Evolutionary conservation across 768 basidiomycete species (phyloP).

Genomic region (Rhodotorula sphaerocarpa): DNA sequence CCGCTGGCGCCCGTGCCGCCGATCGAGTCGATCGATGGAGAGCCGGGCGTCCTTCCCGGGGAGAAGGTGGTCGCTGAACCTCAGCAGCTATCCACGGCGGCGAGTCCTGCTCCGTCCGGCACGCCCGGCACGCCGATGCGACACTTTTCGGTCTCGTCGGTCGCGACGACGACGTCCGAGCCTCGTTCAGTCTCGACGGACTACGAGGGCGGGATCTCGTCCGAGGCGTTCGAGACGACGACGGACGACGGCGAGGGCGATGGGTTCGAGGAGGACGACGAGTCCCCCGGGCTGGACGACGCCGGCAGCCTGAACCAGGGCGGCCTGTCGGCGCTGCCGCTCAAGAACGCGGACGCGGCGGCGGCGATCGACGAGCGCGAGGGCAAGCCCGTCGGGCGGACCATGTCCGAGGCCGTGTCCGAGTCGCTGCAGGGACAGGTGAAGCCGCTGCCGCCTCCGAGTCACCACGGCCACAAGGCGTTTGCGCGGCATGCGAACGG

Average conservation of each 20-base stretch:
- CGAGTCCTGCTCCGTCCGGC: too few relatives aligned
- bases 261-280: constrained; percentile 17
- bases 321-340: background rate
- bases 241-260: constrained; percentile 3
- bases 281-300: constrained; percentile 2
- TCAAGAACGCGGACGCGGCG: too few relatives aligned
- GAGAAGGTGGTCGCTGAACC: too few relatives aligned
- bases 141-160: constrained; percentile 14
- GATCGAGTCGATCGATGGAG: background rate
- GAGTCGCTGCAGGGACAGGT: background rate
- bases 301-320: constrained; percentile 18
- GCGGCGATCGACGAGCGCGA: background rate
- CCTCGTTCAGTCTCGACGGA: background rate
- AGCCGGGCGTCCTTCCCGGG: too few relatives aligned
- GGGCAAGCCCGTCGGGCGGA: background rate
- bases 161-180: background rate
- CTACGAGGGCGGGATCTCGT: constrained; percentile 15
- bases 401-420: background rate
- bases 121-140: background rate
- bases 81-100: too few relatives aligned
- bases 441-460: constrained; percentile 3
- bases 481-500: background rate
- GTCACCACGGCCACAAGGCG: background rate
- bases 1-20: background rate
- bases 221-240: constrained; percentile 24